Conservation (phyloP, 768 basidiomycete species). For the Tricholoma terreum region DNA sequence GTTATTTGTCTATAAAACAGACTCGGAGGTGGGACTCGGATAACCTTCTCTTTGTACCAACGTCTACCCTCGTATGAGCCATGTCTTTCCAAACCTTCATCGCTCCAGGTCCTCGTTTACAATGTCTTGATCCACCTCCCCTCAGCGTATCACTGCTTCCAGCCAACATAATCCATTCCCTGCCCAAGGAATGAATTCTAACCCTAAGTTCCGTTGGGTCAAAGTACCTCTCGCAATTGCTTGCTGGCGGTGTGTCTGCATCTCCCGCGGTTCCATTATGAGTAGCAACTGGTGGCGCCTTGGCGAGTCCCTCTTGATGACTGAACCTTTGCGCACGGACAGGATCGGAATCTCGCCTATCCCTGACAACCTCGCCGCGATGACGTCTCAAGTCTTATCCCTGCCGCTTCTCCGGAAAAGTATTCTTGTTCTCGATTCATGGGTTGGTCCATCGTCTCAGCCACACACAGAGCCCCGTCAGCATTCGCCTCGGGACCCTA, state of each 20-base stretch:
- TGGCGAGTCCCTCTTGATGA: slow-evolving; percentile 13
- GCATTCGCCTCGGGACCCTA: slow-evolving; percentile 53
- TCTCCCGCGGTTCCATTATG: slow-evolving; percentile 18
- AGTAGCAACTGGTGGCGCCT: slow-evolving; percentile 20
- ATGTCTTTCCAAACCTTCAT: slow-evolving; percentile 36
- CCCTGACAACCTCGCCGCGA: slow-evolving; percentile 26
- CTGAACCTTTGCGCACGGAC: slow-evolving; percentile 13
- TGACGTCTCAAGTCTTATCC: slow-evolving; percentile 35
- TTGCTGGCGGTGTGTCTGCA: slow-evolving; percentile 25
- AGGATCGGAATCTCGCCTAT: slow-evolving; percentile 6
- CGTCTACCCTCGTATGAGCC: slow-evolving; percentile 5
- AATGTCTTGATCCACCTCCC: slow-evolving; percentile 24
- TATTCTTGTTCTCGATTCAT: slow-evolving; percentile 21
- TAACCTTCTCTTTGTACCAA: slow-evolving; percentile 14
- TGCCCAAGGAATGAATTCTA: slow-evolving; percentile 49
- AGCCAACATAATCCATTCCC: slow-evolving; percentile 49
- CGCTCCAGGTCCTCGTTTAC: slow-evolving; percentile 48
- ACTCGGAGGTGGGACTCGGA: slow-evolving; percentile 11
- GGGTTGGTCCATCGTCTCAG: slow-evolving; percentile 19
- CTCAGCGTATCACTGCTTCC: slow-evolving; percentile 39
- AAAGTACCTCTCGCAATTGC: slow-evolving; percentile 27
- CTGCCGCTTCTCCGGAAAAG: slow-evolving; percentile 55
- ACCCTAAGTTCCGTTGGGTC: slow-evolving; percentile 51
- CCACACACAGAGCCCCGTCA: slow-evolving; percentile 46
- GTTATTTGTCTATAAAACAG: slow-evolving; percentile 11